Evolutionary conservation across 1,284 basidiomycete species (phyloP).

Genomic region (Pseudozyma sp.): DNA sequence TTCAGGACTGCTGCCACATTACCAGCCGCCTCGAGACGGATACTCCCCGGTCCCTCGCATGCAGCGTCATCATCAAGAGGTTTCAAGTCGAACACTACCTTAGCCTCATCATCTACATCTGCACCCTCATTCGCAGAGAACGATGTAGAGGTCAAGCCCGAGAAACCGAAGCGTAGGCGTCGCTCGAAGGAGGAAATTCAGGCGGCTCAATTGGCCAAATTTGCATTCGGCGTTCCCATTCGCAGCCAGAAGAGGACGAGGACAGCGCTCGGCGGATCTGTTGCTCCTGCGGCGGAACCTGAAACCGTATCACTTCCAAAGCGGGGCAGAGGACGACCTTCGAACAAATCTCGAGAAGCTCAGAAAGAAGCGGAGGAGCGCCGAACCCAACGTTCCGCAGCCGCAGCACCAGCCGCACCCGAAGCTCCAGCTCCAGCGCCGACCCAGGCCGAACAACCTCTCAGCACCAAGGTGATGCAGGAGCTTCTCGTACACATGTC

Average conservation of each 20-base stretch:
- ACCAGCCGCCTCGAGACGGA: not conserved
- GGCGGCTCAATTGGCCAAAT: slow-evolving; percentile 18
- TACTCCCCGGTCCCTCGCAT: not conserved
- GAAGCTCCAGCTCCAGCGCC: not conserved
- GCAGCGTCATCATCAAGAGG: slow-evolving; percentile 11
- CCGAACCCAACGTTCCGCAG: slow-evolving; percentile 2
- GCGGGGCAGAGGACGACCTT: slow-evolving; percentile 1
- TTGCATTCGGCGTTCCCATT: slow-evolving; percentile 18
- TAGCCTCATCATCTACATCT: not conserved
- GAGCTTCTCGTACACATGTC: slow-evolving; percentile 19
- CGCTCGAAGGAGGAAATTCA: slow-evolving; percentile 25
- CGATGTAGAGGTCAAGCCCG: not conserved
- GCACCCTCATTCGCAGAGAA: not conserved
- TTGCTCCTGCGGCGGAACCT: not conserved
- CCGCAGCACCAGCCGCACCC: not conserved
- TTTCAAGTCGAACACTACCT: slow-evolving; percentile 8
- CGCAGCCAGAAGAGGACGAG: slow-evolving; percentile 17
- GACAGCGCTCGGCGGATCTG: slow-evolving; percentile 6
- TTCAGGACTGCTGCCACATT: slow-evolving; percentile 4
- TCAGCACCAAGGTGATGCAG: slow-evolving; percentile 10
- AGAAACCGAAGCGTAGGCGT: slow-evolving; percentile 19
- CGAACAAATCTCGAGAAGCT: not conserved
- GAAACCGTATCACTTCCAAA: not conserved
- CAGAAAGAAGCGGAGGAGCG: not conserved
- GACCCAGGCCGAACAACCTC: slow-evolving; percentile 5